Evolutionary conservation across 768 basidiomycete species (phyloP), one percentile per base, ranked within the genome.

Genomic region (Naganishia kalamii): DNA sequence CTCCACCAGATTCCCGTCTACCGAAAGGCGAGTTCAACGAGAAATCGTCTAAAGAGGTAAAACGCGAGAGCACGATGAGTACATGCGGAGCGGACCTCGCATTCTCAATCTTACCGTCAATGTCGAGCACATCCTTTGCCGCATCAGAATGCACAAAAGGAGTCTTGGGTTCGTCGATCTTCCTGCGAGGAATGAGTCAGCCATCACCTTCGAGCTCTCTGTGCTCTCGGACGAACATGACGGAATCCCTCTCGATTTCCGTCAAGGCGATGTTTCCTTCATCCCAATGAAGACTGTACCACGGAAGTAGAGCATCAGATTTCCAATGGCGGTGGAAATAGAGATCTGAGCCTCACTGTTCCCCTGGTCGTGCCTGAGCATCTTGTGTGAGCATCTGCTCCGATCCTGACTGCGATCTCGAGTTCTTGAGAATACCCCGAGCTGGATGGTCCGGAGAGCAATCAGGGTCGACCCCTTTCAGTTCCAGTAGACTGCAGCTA

Each of bases 151-250:
- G 83, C 61, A 97, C 92, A 78, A 89, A 97, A 1, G 92, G 92
- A 11, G 92, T 97, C 84, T 97, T 97, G 60, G 92, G 92, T 74
- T 97, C 92, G 2, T 90, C 92, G 74, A 97, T 97, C 85, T 96
- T 97, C 78, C 77, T 78, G 50, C 41, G 15, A 48, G 33, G 4
- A 6, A 50, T 8, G 29, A 30, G 27, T 15, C 8, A 46, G 15
- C 19, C 15, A 19, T 12, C 23, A 43, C 32, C 17, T 25, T 5
- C 15, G 23, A 21, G 27, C n/a, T 11, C 29, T 47, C 7, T 25
- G 7, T 37, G 33, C 41, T 23, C 15, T 27, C 40, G 5, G 52
- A 67, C 77, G 50, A 44, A 76, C 92, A 96, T 97, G 74, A 92
- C 81, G 69, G 90, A 92, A 73, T 94, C 92, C 79, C 94, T 94